phyloP scores from a whole-genome alignment of 1,139 yeast species.

The Keqinozyma sinolaborantium region DNA sequence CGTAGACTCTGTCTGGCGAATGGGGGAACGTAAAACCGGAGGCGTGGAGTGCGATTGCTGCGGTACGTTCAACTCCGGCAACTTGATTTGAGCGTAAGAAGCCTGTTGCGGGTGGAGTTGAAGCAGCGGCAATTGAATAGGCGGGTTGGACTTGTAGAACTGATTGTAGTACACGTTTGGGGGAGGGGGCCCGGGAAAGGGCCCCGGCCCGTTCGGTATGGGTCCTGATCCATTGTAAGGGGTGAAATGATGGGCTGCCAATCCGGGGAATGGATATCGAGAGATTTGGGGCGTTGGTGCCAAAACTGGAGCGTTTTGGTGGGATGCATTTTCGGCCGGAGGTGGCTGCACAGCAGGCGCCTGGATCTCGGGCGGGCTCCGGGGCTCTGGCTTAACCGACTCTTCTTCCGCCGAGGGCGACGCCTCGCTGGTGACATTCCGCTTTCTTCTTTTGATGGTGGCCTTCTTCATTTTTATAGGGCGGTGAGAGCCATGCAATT shows the following conservation, averaged over 20 bases:
- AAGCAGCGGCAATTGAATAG: slow-evolving; percentile 1
- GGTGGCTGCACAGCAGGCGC: not conserved
- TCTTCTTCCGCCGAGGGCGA: slow-evolving; percentile 4
- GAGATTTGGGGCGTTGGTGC: slow-evolving; percentile 7
- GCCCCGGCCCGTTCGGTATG: slow-evolving; percentile 46
- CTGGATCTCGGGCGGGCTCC: no score
- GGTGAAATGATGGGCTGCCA: slow-evolving; percentile 24
- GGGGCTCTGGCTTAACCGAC: no score
- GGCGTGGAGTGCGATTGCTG: slow-evolving; percentile 1
- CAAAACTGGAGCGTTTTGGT: no score
- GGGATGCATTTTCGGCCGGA: not conserved
- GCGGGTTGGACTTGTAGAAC: slow-evolving; percentile 1
- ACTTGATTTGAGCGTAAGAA: not conserved
- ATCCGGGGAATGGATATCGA: slow-evolving; percentile 8
- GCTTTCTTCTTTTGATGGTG: slow-evolving; percentile 71
- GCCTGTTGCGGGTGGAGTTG: not conserved
- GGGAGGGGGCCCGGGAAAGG: slow-evolving; percentile 45
- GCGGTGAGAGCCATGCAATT: slow-evolving; percentile 74
- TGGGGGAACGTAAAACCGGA: slow-evolving; percentile 1
- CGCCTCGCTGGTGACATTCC: slow-evolving; percentile 27
- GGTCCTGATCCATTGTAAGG: slow-evolving; percentile 35
- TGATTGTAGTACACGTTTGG: slow-evolving; percentile 10
- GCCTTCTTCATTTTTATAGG: slow-evolving; percentile 73
- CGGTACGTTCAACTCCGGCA: not conserved
- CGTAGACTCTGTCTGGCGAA: slow-evolving; percentile 3